Conservation (phyloP, 495 filamentous ascomycete species). For the Lasiosphaeria hispida region DNA sequence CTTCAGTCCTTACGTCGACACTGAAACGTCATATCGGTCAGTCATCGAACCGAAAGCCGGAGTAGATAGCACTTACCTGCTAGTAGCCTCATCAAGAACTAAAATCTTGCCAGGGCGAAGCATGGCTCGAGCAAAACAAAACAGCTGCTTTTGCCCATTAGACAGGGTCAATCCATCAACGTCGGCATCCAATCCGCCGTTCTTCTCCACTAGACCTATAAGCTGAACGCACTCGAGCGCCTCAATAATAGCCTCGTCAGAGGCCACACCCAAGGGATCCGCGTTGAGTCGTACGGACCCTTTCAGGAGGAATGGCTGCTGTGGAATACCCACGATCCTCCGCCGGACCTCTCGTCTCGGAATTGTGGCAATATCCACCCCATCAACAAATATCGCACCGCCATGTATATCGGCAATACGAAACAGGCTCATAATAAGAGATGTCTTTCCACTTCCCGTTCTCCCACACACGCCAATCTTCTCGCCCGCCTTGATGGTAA, state of each 20-base stretch:
- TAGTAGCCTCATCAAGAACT: conserved; percentile 33
- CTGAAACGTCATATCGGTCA: conserved; percentile 4
- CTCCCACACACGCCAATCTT: conserved; percentile 36
- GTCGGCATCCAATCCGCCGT: conserved; percentile 41
- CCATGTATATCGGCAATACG: conserved; percentile 30
- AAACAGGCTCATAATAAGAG: conserved; percentile 37
- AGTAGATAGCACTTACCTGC: conserved; percentile 15
- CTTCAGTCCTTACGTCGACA: conserved; percentile 33
- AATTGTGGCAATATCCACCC: conserved; percentile 34
- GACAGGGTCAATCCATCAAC: conserved; percentile 32
- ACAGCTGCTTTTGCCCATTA: conserved; percentile 58
- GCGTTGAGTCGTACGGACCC: conserved; percentile 47
- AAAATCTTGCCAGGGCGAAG: conserved; percentile 38
- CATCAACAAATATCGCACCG: conserved; percentile 37
- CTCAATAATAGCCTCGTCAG: conserved; percentile 36
- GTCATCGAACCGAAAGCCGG: neutral
- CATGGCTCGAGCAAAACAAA: conserved; percentile 60
- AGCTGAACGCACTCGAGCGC: conserved; percentile 40
- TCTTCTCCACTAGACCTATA: conserved; percentile 35
- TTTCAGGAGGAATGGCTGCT: conserved; percentile 45
- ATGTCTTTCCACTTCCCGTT: conserved; percentile 43
- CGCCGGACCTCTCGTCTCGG: conserved; percentile 33
- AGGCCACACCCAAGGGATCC: conserved; percentile 36
- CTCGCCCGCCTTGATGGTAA: conserved; percentile 40
- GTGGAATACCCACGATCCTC: conserved; percentile 43